These are phyloP conservation scores for Knoxia roxburghii DNA, from an alignment of 257 asterid species.

Conservation along the genomic window DNA sequence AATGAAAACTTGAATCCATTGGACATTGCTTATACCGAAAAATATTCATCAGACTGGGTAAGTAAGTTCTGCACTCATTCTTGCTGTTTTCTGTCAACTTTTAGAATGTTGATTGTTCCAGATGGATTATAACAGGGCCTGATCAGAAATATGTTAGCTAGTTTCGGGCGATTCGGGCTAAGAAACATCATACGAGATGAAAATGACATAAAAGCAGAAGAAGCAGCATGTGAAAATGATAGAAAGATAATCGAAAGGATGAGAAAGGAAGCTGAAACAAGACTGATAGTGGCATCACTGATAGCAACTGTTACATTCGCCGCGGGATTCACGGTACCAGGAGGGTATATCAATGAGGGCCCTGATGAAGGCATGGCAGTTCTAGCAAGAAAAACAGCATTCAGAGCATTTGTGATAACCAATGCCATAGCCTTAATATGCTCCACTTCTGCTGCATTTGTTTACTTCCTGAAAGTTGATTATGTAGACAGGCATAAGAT, in stretches of 20 bases:
- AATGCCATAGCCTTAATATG: constrained; percentile 17
- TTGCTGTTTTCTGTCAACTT: background rate
- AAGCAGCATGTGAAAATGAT: background rate
- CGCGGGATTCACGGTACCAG: constrained; percentile 21
- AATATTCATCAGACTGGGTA: constrained; percentile 6
- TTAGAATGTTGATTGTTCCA: background rate
- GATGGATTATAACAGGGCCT: constrained; percentile 1
- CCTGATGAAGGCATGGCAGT: constrained; percentile 13
- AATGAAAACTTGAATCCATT: constrained; percentile 14
- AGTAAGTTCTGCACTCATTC: background rate
- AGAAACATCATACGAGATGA: constrained; percentile 12
- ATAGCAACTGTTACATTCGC: constrained; percentile 17
- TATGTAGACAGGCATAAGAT: background rate
- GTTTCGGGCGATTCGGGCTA: constrained; percentile 4
- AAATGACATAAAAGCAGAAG: background rate
- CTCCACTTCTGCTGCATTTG: constrained; percentile 15
- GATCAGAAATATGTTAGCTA: background rate
- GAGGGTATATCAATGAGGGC: constrained; percentile 11
- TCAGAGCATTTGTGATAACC: constrained; percentile 15
- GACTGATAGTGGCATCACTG: constrained; percentile 16
- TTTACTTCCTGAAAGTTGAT: constrained; percentile 3
- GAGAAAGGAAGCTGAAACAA: background rate
- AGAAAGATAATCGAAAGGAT: constrained; percentile 3
- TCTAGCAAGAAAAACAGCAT: constrained; percentile 16
- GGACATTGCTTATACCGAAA: constrained; percentile 14